Evolutionary conservation across 805 yeast species (phyloP), one percentile per base, ranked within the genome.

Genomic region (Cyberlindnera japonica): DNA sequence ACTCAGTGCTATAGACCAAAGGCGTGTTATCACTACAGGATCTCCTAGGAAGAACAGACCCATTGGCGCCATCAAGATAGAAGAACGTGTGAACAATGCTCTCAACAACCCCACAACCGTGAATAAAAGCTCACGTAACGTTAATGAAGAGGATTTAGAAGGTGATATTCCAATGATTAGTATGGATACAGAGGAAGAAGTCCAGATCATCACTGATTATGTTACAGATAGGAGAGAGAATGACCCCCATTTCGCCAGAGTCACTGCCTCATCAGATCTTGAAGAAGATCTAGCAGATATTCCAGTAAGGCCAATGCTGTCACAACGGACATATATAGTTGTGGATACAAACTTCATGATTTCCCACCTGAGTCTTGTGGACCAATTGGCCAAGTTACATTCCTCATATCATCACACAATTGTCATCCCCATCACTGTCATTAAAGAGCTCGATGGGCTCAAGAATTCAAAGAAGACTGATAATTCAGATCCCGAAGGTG

Each of bases 321-420:
- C 3, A 10, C 33, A 49, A n/a, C 48, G 43, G 14, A 61, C 78
- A 11, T 63, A 67, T 16, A 63, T 88, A 44, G 80, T 89, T 0
- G 66, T 87, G 0, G 97, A 90, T 57, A 90, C 97, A 3, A 90
- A 90, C 55, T 86, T 90, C 55, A 67, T 86, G 12, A 61, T 90
- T 3, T 75, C 88, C 2, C 89, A 88, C 55, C 59, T 87, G 32
- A 59, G 65, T 15, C 61, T 85, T 1, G 48, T 89, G 8, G 78
- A 82, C 34, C 71, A 70, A 1, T 55, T 90, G 19, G 58, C 71
- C 4, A 52, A 51, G 2, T 40, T 74, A 7, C 71, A 71, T 4
- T 37, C 48, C 0, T 44, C 59, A 11, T 80, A 67, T 52, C 66
- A 71, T 14, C 74, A 77, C 36, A 52, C 59, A 20, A 65, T 90